phyloP scores from a whole-genome alignment of 805 yeast genomes.

The Teunomyces aglyptinius region DNA sequence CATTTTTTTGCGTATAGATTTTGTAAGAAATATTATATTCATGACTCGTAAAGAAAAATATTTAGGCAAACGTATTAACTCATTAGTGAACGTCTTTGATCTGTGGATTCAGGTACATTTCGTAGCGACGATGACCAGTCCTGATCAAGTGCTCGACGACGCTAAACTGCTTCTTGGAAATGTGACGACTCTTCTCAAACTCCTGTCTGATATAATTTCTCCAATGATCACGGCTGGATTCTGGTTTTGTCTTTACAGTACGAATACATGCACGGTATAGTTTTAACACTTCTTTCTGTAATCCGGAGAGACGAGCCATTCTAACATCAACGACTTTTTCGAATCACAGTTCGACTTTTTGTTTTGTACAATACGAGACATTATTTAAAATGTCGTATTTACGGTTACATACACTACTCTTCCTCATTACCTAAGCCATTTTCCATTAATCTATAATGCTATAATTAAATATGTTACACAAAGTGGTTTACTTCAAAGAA shows the following conservation, averaged over 20 bases:
- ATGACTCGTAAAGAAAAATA: background rate
- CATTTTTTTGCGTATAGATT: background rate
- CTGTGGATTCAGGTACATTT: conserved; percentile 67
- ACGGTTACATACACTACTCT: background rate
- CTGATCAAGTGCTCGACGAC: conserved; percentile 84
- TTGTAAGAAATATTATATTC: background rate
- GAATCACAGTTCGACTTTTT: background rate
- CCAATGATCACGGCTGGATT: conserved; percentile 44
- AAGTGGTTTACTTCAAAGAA: conserved; percentile 23
- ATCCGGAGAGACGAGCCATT: conserved; percentile 43
- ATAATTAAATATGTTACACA: background rate
- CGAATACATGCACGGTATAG: conserved; percentile 51
- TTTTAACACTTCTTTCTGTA: conserved; percentile 46
- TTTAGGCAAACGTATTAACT: background rate
- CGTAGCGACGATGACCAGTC: conserved; percentile 67
- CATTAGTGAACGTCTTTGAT: conserved; percentile 60
- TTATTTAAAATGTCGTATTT: background rate
- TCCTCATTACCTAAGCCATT: background rate
- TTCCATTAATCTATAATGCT: conserved; percentile 2
- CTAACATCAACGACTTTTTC: background rate
- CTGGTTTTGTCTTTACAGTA: conserved; percentile 45
- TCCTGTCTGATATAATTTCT: conserved; percentile 52
- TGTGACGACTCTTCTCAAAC: conserved; percentile 53
- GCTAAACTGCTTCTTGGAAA: conserved; percentile 76
- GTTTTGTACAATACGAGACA: background rate